phyloP scores from a whole-genome alignment of 2,329 filamentous ascomycete genomes.

The Tolypocladium sp. region DNA sequence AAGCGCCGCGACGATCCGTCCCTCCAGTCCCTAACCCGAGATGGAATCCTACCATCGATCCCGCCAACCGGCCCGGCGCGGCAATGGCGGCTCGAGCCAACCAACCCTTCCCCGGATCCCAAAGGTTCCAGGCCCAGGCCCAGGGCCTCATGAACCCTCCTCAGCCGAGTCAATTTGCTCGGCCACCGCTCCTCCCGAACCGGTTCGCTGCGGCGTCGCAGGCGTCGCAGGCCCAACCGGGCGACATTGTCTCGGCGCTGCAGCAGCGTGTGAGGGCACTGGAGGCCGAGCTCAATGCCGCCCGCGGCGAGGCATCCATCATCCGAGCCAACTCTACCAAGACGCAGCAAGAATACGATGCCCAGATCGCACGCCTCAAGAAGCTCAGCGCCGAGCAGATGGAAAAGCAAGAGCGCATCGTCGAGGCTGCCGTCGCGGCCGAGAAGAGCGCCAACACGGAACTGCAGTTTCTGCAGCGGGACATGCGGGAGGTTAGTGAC shows the following conservation, averaged over 20 bases:
- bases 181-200: constrained; percentile 20
- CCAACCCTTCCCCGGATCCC: constrained; percentile 17
- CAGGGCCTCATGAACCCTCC: constrained; percentile 16
- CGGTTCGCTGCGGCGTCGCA: constrained; percentile 11
- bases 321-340: constrained; percentile 63
- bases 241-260: constrained; percentile 33
- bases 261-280: constrained; percentile 44
- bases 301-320: constrained; percentile 65
- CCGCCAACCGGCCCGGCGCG: constrained; percentile 9
- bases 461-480: constrained; percentile 63
- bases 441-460: constrained; percentile 59
- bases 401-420: constrained; percentile 52
- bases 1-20: constrained; percentile 14
- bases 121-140: constrained; percentile 19
- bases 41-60: constrained; percentile 27
- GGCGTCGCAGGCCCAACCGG: constrained; percentile 15
- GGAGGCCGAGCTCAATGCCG: constrained; percentile 48
- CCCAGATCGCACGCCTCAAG: constrained; percentile 50
- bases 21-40: constrained; percentile 24
- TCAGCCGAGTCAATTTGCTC: constrained; percentile 31
- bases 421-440: constrained; percentile 56
- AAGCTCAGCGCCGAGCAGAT: constrained; percentile 56
- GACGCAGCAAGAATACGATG: constrained; percentile 51
- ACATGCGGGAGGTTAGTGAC: constrained; percentile 51
- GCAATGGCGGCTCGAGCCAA: constrained; percentile 9